Evolutionary conservation across 2,329 filamentous ascomycete species (phyloP).

Genomic region (Colletotrichum sp.): DNA sequence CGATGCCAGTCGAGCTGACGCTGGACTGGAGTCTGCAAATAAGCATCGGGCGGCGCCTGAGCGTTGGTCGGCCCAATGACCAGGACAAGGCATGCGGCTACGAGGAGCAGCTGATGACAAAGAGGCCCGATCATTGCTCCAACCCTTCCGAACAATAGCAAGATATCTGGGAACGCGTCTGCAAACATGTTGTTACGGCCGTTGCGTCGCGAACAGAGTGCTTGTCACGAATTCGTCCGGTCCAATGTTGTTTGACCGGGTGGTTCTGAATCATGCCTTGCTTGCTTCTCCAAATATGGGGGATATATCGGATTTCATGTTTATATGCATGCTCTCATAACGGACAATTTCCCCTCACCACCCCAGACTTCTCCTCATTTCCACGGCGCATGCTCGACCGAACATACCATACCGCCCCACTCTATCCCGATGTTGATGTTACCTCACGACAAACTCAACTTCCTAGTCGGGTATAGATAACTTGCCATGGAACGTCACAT

Average conservation of each 20-base stretch:
- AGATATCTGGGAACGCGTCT: fast-evolving
- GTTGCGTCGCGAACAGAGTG: neutral
- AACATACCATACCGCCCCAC: fast-evolving
- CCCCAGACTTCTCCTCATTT: neutral
- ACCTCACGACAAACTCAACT: neutral
- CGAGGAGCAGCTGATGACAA: fast-evolving
- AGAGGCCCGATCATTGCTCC: neutral
- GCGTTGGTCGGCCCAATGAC: fast-evolving
- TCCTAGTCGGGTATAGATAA: neutral
- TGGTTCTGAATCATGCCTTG: neutral
- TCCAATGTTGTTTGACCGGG: neutral
- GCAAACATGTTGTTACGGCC: fast-evolving
- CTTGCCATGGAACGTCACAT: neutral
- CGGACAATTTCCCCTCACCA: neutral
- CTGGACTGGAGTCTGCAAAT: neutral
- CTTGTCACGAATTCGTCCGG: fast-evolving
- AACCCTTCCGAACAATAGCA: fast-evolving
- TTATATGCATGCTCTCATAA: fast-evolving
- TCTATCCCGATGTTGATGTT: neutral
- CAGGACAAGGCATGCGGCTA: neutral
- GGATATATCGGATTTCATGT: neutral
- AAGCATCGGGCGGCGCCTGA: neutral
- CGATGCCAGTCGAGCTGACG: slow-evolving; percentile 31
- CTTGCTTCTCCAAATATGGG: neutral
- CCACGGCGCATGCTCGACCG: neutral